Base-by-base conservation (phyloP, 2,329 filamentous ascomycete genomes). In the Catunica adiposa region DNA sequence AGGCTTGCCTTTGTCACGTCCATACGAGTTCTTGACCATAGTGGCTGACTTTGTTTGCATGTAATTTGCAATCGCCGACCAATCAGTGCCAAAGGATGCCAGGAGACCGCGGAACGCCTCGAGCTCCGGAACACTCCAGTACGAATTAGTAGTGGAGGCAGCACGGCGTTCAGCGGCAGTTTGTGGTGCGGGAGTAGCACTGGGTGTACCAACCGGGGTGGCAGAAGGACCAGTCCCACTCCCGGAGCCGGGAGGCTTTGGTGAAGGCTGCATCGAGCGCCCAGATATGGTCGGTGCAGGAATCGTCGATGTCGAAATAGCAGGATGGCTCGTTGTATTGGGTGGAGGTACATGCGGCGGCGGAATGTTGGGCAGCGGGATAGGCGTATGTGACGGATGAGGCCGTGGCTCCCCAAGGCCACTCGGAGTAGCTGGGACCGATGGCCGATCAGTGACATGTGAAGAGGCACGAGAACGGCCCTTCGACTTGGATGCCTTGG, bases 21-120 rank as follows among this genome's bases (percentile, higher is more conserved):
- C 72, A 61, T 78, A 84, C 62, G 82, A 84, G 62, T 85, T 85
- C 62, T 83, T 83, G 23, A 84, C 86, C 86, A 92, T 92, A n/a
- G 85, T 84, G 56, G 83, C 77, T 17, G 86, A 90, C 69, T 90
- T 90, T 3, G 85, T 87, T 52, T 83, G 82, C 83, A 92, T 89
- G 62, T 87, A 80, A 53, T 74, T 74, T 42, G 86, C 83, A 67
- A 90, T 90, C 3, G 77, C 78, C 51, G 72, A 71, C 79, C 85
- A 92, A 65, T 92, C 85, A 15, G 83, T 87, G 57, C 86, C 86
- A 69, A 88, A 90, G 55, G 86, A 77, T 53, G 74, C 76, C 50
- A 92, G 72, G 57, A 88, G 74, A 56, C 75, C 77, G 37, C 83
- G 81, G 66, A 92, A 92, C 63, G 89, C 86, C 50, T 76, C 83